Evolutionary conservation across 2,329 filamentous ascomycete genomes (phyloP).

Genomic region (Diaporthe ampelina): DNA sequence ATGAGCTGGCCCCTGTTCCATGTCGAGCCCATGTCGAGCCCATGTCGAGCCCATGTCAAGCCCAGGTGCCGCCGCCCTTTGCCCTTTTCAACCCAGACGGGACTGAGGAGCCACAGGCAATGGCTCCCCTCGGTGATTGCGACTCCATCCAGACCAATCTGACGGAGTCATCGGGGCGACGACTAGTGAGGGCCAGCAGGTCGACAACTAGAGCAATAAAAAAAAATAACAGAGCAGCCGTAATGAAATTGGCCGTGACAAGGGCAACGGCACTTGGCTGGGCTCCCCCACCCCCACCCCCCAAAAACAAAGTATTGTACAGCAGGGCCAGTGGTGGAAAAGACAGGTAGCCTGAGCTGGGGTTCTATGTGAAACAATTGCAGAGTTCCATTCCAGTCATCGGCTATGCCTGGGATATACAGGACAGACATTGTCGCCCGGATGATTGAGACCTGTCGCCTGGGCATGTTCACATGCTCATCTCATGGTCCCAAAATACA

Average conservation of each 20-base stretch:
- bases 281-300: not conserved
- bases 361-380: slow-evolving; percentile 36
- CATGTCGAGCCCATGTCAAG: not conserved
- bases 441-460: slow-evolving; percentile 9
- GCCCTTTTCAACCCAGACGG: slow-evolving; percentile 16
- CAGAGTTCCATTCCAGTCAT: slow-evolving; percentile 27
- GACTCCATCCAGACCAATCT: slow-evolving; percentile 36
- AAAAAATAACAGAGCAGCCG: slow-evolving; percentile 11
- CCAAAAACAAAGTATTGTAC: not conserved
- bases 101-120: slow-evolving; percentile 33
- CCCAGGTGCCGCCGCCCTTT: slow-evolving; percentile 21
- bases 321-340: not conserved
- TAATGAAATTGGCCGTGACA: slow-evolving; percentile 7
- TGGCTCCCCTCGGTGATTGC: slow-evolving; percentile 38
- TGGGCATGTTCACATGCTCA: not conserved
- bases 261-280: slow-evolving; percentile 20
- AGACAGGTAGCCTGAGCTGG: slow-evolving; percentile 17
- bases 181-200: slow-evolving; percentile 16
- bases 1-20: slow-evolving; percentile 23
- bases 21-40: not conserved
- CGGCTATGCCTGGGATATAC: slow-evolving; percentile 26
- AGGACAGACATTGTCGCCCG: not conserved
- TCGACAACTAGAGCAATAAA: not conserved
- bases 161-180: slow-evolving; percentile 29
- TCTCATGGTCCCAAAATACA: not conserved